Evolutionary conservation across 2,329 filamentous ascomycete genomes (phyloP).

Genomic region (Dactylellina sp.): DNA sequence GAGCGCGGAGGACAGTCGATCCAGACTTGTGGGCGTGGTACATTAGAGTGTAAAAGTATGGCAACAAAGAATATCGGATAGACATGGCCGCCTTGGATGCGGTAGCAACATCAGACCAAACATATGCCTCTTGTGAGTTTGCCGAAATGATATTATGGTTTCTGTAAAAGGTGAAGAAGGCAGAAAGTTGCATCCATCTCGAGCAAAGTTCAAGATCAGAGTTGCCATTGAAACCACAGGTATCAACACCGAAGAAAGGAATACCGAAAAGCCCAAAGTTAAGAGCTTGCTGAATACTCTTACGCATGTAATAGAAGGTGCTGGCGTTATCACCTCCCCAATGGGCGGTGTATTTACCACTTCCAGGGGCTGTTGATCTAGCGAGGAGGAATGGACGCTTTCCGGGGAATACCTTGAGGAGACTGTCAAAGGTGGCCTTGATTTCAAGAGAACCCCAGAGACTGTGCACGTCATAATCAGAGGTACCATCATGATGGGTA

Average conservation of each 20-base stretch:
- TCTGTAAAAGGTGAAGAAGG: slow-evolving; percentile 82
- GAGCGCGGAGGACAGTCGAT: slow-evolving; percentile 77
- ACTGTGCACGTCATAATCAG: slow-evolving; percentile 87
- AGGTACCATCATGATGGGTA: slow-evolving; percentile 77
- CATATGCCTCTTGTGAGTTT: slow-evolving; percentile 76
- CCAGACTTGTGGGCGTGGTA: slow-evolving; percentile 74
- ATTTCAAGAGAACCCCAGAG: slow-evolving; percentile 80
- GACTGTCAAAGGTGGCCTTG: slow-evolving; percentile 79
- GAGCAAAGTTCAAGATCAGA: slow-evolving; percentile 76
- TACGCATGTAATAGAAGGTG: slow-evolving; percentile 74
- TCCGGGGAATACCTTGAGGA: slow-evolving; percentile 72
- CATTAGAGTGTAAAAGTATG: slow-evolving; percentile 82
- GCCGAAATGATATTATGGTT: slow-evolving; percentile 77
- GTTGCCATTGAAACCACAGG: slow-evolving; percentile 78
- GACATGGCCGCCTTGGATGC: slow-evolving; percentile 75
- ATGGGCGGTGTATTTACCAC: slow-evolving; percentile 80
- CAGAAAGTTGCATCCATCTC: slow-evolving; percentile 78
- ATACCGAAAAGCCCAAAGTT: slow-evolving; percentile 80
- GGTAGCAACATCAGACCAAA: slow-evolving; percentile 74
- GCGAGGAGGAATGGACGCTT: slow-evolving; percentile 87
- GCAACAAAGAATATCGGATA: slow-evolving; percentile 77
- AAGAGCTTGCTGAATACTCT: slow-evolving; percentile 81
- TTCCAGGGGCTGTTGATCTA: slow-evolving; percentile 82
- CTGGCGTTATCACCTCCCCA: slow-evolving; percentile 71
- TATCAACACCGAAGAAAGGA: slow-evolving; percentile 80